phyloP scores from a whole-genome alignment of 768 basidiomycete species.

The Rhodosporidiobolus sp. region DNA sequence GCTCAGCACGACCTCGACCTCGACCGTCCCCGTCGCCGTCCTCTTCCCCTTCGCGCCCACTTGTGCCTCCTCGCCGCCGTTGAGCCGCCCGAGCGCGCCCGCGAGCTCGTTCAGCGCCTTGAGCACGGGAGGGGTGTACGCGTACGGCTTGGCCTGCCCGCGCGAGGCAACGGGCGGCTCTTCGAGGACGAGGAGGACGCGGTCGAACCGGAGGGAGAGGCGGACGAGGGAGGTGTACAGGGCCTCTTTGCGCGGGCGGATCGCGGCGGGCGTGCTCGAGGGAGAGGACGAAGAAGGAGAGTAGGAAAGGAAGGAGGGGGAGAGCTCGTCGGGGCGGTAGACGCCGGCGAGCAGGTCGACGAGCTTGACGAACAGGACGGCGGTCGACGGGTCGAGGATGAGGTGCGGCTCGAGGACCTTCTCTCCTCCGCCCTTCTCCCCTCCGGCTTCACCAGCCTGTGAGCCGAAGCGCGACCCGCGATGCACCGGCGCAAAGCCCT shows the following conservation, averaged over 20 bases:
- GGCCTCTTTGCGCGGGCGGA: neutral
- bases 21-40: no score
- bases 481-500: neutral
- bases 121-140: slow-evolving; percentile 1
- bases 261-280: neutral
- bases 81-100: neutral
- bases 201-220: neutral
- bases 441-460: no score
- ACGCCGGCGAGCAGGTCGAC: neutral
- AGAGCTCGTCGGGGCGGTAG: neutral
- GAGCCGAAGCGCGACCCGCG: neutral
- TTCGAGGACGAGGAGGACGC: slow-evolving; percentile 2
- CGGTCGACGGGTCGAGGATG: neutral
- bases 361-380: neutral
- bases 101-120: neutral
- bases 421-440: no score
- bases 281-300: neutral
- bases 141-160: neutral
- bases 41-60: neutral
- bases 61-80: neutral
- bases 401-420: neutral
- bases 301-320: no score
- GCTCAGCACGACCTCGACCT: neutral
- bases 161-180: neutral
- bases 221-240: neutral